Base-by-base conservation (phyloP, 2,329 filamentous ascomycete genomes). In the Colletotrichum sp. region DNA sequence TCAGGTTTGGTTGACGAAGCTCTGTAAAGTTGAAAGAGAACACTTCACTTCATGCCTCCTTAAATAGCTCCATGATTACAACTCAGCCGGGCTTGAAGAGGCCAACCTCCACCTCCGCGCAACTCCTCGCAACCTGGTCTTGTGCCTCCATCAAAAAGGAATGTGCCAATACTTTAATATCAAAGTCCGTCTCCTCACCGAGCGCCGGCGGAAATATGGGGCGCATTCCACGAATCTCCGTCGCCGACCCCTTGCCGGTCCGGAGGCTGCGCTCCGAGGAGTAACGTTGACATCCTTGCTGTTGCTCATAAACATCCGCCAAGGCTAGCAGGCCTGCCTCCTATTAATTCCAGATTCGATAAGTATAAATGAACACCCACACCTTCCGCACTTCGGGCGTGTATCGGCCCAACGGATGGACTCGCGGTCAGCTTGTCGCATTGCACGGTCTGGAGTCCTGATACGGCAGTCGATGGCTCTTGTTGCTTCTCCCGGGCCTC, bases 211-310 rank as follows among this genome's bases (percentile, higher is more conserved):
- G 7, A 39, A 68, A 68, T 34, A 24, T 57, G n/a, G 44, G 49
- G 18, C 28, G n/a, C 28, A 68, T 68, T 69, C 67, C 67, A 69
- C 67, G 67, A 69, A 69, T 69, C 67, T 69, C 55, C 67, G 52
- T 49, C 13, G 52, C 26, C 10, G 1, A 62, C 3, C 67, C 26
- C 55, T 32, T 44, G 66, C 66, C 66, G 30, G 49, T 1, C 67
- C 67, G 67, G 67, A 69, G 34, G 36, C 52, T 32, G n/a, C 32
- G 52, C 52, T 69, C 67, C 67, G 67, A 60, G 34, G 16, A 15
- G 67, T 62, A 62, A 44, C 67, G 52, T 60, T 32, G 21, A 16
- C 24, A 44, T 13, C 24, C 55, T 28, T 21, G 67, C 55, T 10
- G 30, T 36, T 16, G 7, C 21, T 9, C 26, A 62, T 18, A 2